Evolutionary conservation across 192 early-diverging fungal genomes (phyloP), one percentile per base, ranked within the genome.

Genomic region (Dissophora globulifera): DNA sequence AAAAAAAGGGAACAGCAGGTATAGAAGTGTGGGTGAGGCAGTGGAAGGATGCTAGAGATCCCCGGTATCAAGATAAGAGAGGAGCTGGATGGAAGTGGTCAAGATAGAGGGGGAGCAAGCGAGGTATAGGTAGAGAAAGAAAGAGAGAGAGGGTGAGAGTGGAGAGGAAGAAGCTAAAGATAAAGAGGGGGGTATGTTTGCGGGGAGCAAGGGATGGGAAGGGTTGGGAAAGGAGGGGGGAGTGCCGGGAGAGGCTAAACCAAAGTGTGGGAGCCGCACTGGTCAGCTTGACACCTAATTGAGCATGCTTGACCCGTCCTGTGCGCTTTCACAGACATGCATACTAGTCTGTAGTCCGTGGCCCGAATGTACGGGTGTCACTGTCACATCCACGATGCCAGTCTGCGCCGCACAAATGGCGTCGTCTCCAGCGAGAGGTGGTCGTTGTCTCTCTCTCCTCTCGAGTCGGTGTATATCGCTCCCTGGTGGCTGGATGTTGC

Each of bases 81-180:
- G 13, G 20, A 4, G 30, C 15, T 30, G 20, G 50, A 38, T 1
- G 46, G 3, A 33, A 20, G 58, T 17, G n/a, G 25, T 4, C 7
- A 33, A 22, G 30, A 52, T 11, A 35, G 60, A 3, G 25, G 38
- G 25, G 25, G 38, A 12, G 50, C 12, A 22, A 16, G 29, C 26
- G 58, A n/a, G 58, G 25, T 26, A 16, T n/a, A 29, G 33, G 59
- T 40, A 8, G 47, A n/a, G 59, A 46, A 22, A 26, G 29, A 31
- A 29, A 20, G 32, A 26, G 40, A 15, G 40, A 59, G 27, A 32
- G 43, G 50, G 26, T 29, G 9, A 51, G 23, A 40, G 38, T 22
- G 20, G 5, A 50, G 19, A 30, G 51, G 29, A 33, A 31, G 20
- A 11, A n/a, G n/a, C n/a, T n/a, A n/a, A n/a, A n/a, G n/a, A n/a